phyloP scores from a whole-genome alignment of 768 basidiomycete species.

The Mycena floridula region DNA sequence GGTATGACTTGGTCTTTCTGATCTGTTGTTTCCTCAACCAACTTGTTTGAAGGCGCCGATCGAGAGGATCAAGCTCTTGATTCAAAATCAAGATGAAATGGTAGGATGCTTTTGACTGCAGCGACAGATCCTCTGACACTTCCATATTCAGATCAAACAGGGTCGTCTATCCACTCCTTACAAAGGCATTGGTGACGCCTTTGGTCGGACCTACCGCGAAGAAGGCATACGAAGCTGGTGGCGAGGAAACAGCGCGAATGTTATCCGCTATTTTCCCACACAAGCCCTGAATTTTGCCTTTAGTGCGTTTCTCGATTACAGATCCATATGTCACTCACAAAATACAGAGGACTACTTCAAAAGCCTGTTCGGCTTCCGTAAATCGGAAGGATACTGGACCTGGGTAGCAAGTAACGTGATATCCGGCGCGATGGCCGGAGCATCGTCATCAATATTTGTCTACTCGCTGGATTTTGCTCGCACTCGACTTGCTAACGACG shows the following conservation, averaged over 20 bases:
- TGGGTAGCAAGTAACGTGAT: constrained; percentile 85
- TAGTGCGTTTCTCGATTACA: constrained; percentile 42
- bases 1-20: too few species aligned
- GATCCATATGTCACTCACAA: constrained; percentile 5
- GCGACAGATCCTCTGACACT: not conserved
- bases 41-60: constrained; percentile 56
- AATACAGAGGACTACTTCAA: constrained; percentile 73
- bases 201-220: constrained; percentile 66
- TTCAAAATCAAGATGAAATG: constrained; percentile 91
- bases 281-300: constrained; percentile 90
- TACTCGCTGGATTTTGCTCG: constrained; percentile 89
- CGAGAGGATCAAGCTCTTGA: constrained; percentile 81
- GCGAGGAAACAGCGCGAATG: constrained; percentile 89
- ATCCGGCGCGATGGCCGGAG: constrained; percentile 83
- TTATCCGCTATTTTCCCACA: constrained; percentile 90
- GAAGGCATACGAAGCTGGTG: constrained; percentile 78
- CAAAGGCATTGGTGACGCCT: constrained; percentile 79
- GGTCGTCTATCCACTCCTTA: constrained; percentile 77
- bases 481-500: constrained; percentile 80
- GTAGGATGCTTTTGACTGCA: constrained; percentile 20
- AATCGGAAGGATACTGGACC: constrained; percentile 76
- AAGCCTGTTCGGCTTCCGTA: constrained; percentile 84
- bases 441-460: constrained; percentile 80
- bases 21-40: too few species aligned
- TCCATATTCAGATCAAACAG: constrained; percentile 62